Percentiles rank a stretch among this genome's conserved stretches.
These are phyloP conservation scores for Meredithiella fracta DNA, from an alignment of 2,329 filamentous ascomycete species.

Conservation along the genomic window DNA sequence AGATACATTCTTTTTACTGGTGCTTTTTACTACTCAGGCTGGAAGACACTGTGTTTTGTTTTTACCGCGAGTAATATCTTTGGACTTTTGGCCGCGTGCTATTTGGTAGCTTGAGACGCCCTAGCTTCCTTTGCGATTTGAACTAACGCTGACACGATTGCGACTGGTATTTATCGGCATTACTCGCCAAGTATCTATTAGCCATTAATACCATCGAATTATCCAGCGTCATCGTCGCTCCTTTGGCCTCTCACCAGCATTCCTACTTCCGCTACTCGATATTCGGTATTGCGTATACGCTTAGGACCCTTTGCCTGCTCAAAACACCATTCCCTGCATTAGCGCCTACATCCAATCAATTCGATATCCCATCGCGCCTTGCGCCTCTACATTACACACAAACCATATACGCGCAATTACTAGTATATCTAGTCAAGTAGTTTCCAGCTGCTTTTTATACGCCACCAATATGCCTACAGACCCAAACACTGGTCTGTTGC, in stretches of 20 bases:
- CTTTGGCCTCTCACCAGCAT: too few species aligned
- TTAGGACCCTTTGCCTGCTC: not conserved
- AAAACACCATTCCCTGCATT: not conserved
- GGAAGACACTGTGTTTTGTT: not conserved
- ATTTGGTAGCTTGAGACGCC: too few species aligned
- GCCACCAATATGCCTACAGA: constrained; percentile 35
- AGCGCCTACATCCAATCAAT: not conserved
- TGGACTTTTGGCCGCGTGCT: not conserved
- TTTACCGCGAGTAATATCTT: not conserved
- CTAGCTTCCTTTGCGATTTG: not conserved
- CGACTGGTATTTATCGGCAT: not conserved
- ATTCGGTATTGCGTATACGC: too few species aligned
- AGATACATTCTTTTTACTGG: not conserved
- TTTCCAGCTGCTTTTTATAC: constrained; percentile 2
- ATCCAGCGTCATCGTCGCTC: too few species aligned
- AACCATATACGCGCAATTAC: not conserved
- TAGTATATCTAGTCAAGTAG: too few species aligned
- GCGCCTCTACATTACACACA: constrained; percentile 9
- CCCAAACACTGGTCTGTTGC: constrained; percentile 13
- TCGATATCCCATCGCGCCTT: constrained; percentile 6
- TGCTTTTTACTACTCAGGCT: not conserved
- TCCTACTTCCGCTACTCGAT: too few species aligned
- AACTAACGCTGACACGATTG: not conserved
- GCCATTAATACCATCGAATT: too few species aligned
- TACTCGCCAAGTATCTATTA: too few species aligned